A percentile compares a stretch with the other conserved stretches of the same genome.
Evolutionary conservation across 768 basidiomycete genomes (phyloP).

Genomic region (Leccinellum rugosiceps): DNA sequence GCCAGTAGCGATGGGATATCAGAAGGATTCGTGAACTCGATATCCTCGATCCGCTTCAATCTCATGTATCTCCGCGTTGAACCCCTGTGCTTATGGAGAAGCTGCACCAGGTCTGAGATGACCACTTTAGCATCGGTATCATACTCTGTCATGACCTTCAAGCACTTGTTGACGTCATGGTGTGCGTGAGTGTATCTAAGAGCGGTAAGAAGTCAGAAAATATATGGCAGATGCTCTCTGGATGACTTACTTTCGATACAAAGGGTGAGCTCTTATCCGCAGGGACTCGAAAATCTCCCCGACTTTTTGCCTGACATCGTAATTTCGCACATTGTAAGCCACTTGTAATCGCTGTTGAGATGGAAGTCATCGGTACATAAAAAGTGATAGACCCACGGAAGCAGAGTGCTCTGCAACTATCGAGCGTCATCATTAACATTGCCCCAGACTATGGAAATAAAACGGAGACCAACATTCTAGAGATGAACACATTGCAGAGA

Average conservation of each 20-base stretch:
- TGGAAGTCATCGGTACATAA: neutral
- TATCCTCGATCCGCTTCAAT: slow-evolving; percentile 24
- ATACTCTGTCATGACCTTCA: slow-evolving; percentile 13
- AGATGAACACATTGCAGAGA: slow-evolving; percentile 38
- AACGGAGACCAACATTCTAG: slow-evolving; percentile 42
- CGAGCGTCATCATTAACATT: neutral
- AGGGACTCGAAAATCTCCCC: slow-evolving; percentile 11
- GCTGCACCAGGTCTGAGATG: slow-evolving; percentile 23
- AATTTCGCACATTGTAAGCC: slow-evolving; percentile 26
- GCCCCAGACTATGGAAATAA: neutral
- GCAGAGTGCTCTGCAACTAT: slow-evolving; percentile 46
- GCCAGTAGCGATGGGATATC: slow-evolving; percentile 32
- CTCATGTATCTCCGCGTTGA: neutral
- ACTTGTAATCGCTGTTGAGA: slow-evolving; percentile 4
- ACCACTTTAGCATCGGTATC: slow-evolving; percentile 7
- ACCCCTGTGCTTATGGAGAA: slow-evolving; percentile 16
- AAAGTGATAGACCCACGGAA: slow-evolving; percentile 37
- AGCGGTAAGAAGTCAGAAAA: neutral
- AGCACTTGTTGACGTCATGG: neutral
- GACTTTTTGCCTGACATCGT: neutral
- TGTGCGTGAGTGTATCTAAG: neutral
- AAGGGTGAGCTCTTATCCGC: neutral
- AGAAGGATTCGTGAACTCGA: slow-evolving; percentile 28
- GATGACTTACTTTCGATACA: slow-evolving; percentile 8
- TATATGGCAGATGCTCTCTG: neutral